Evolutionary conservation across 2,329 filamentous ascomycete species (phyloP), one percentile per base, ranked within the genome.

Genomic region (Fonsecaea pedrosoi): DNA sequence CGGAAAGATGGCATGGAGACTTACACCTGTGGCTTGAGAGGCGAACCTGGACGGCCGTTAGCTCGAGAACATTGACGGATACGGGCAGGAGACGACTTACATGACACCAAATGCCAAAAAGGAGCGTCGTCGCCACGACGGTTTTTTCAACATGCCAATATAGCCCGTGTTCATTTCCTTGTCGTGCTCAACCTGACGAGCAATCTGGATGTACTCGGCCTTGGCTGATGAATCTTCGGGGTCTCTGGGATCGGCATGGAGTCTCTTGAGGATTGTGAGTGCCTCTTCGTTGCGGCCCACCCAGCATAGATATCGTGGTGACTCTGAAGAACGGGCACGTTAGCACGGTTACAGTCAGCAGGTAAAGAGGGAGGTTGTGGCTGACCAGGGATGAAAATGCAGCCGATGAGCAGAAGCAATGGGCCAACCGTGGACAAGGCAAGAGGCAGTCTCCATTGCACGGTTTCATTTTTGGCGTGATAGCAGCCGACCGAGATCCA

Each of bases 391-490:
- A 54, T 9, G n/a, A 54, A 34, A 4, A 25, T 21, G 38, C 30
- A 7, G 4, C 18, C 37, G 2, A 34, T 15, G 8, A 45, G 21
- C 18, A 40, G 21, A 12, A 13, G 7, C n/a, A 54, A 32, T 1
- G 21, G 21, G 13, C 21, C 21, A 32, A 54, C 25, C 15, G 8
- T 35, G 10, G n/a, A 6, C n/a, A 54, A 8, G 2, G 53, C 37
- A 4, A 35, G 34, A 3, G 57, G 73, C 48, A 76, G 71, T 38
- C 89, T 82, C 85, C 86, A 90, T 0, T 89, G 82, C 0, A 88
- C 88, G 0, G 85, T 88, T 69, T 91, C 89, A 0, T 88, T 89
- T 85, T 10, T 40, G 8, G 92, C 71, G 91, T 85, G 65, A 87
- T 85, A 45, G 87, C 71, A 5, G 89, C 76, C 18, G 85, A 84